Conservation (phyloP, 106 monocot genomes). For the Dactylorhiza incarnata region DNA sequence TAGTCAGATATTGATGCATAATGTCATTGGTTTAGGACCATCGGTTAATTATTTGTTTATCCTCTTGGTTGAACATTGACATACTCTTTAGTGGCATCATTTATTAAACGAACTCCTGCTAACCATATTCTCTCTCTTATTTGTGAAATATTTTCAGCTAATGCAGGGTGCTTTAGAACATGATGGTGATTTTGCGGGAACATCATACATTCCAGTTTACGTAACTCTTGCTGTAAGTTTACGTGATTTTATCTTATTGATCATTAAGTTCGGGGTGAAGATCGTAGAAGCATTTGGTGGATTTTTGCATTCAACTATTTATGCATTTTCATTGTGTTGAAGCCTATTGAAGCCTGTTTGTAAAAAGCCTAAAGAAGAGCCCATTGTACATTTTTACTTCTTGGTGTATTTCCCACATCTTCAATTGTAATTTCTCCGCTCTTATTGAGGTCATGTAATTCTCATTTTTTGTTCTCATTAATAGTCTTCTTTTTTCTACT, state of each 20-base stretch:
- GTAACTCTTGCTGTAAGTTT: constrained; percentile 61
- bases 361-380: too few relatives aligned
- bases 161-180: constrained; percentile 36
- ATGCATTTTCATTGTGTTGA: too few relatives aligned
- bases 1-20: neutral
- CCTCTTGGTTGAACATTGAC: neutral
- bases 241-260: neutral
- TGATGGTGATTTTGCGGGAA: constrained; percentile 49
- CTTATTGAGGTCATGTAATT: too few relatives aligned
- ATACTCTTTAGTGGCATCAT: neutral
- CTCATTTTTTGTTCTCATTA: too few relatives aligned
- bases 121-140: neutral
- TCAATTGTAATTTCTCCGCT: too few relatives aligned
- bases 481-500: too few relatives aligned
- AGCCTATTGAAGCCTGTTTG: too few relatives aligned
- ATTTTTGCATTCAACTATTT: too few relatives aligned
- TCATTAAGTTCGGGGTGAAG: neutral
- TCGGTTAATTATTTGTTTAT: neutral
- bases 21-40: neutral
- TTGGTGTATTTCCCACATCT: too few relatives aligned
- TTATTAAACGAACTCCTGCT: neutral
- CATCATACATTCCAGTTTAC: constrained; percentile 74
- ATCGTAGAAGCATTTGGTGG: neutral
- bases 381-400: too few relatives aligned
- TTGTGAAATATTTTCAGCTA: constrained; percentile 30